phyloP scores from a whole-genome alignment of 371 early-diverging fungal genomes.

The Mucor mucedo region DNA sequence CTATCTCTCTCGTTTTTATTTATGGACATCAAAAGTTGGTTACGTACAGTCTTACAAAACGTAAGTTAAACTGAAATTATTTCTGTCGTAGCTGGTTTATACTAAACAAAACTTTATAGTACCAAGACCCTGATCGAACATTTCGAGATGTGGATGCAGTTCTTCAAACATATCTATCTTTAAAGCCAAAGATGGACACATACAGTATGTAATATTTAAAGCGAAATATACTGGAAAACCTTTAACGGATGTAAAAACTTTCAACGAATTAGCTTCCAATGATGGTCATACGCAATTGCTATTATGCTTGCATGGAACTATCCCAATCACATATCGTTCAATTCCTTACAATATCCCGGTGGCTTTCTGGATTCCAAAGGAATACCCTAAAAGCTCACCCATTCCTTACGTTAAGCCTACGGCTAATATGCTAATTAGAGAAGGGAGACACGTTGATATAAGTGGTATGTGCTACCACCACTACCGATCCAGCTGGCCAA shows the following conservation, averaged over 20 bases:
- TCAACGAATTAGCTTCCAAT: conserved; percentile 61
- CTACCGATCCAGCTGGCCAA: conserved; percentile 68
- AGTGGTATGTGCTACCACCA: conserved; percentile 86
- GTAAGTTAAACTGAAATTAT: conserved; percentile 12
- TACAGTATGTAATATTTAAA: conserved; percentile 58
- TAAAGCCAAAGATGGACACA: conserved; percentile 74
- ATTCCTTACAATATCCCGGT: conserved; percentile 93
- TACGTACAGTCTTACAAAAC: conserved; percentile 33
- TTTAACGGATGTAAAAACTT: background rate
- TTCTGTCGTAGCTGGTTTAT: background rate
- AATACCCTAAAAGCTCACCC: conserved; percentile 83
- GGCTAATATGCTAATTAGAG: conserved; percentile 81
- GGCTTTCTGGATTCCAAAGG: conserved; percentile 85
- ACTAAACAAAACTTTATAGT: conserved; percentile 42
- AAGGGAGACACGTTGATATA: conserved; percentile 83
- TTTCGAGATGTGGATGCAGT: conserved; percentile 75
- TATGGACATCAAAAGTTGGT: conserved; percentile 37
- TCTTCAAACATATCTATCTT: conserved; percentile 63
- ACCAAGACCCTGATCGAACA: conserved; percentile 68
- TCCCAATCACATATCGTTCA: conserved; percentile 83
- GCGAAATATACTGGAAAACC: background rate
- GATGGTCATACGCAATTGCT: conserved; percentile 74
- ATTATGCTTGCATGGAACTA: conserved; percentile 84
- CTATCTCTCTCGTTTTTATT: background rate
- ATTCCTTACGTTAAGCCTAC: conserved; percentile 89